These are phyloP conservation scores for Ganoderma leucocontextum DNA, from an alignment of 1,284 basidiomycete species.

Conservation along the genomic window DNA sequence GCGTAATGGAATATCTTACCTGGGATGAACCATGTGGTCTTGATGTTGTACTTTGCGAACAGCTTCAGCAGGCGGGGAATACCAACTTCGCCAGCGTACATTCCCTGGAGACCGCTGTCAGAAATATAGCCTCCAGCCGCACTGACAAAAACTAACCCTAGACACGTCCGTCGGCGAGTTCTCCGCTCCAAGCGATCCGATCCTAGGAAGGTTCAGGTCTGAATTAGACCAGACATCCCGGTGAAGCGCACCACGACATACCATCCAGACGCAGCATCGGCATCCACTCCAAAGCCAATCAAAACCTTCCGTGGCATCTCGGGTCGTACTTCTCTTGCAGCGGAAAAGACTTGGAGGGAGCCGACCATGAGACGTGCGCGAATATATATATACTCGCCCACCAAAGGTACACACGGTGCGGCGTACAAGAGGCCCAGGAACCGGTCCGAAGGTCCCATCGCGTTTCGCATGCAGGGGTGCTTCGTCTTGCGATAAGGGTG, in stretches of 20 bases:
- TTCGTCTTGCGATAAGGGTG: neutral
- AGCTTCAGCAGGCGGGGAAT: slow-evolving; percentile 71
- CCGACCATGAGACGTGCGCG: neutral
- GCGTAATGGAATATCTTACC: slow-evolving; percentile 44
- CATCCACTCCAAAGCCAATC: slow-evolving; percentile 45
- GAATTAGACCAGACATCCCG: neutral
- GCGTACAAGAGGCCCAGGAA: neutral
- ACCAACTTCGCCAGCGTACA: slow-evolving; percentile 82
- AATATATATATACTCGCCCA: neutral
- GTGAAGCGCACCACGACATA: slow-evolving; percentile 13
- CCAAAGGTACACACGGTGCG: too few species aligned
- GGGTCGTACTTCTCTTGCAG: neutral
- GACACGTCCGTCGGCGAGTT: slow-evolving; percentile 73
- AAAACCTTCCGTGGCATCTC: slow-evolving; percentile 42
- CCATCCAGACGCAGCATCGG: slow-evolving; percentile 45
- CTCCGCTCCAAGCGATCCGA: slow-evolving; percentile 75
- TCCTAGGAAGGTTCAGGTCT: slow-evolving; percentile 46
- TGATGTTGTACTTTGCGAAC: slow-evolving; percentile 77
- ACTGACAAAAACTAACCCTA: slow-evolving; percentile 44
- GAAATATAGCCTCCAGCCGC: slow-evolving; percentile 17
- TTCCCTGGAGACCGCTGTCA: slow-evolving; percentile 50
- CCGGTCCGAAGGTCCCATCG: neutral
- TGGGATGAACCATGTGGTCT: slow-evolving; percentile 77
- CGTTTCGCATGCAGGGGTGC: neutral
- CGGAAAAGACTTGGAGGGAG: neutral